Evolutionary conservation across 139 green algal genomes (phyloP).

Genomic region (Klebsormidium nitens): DNA sequence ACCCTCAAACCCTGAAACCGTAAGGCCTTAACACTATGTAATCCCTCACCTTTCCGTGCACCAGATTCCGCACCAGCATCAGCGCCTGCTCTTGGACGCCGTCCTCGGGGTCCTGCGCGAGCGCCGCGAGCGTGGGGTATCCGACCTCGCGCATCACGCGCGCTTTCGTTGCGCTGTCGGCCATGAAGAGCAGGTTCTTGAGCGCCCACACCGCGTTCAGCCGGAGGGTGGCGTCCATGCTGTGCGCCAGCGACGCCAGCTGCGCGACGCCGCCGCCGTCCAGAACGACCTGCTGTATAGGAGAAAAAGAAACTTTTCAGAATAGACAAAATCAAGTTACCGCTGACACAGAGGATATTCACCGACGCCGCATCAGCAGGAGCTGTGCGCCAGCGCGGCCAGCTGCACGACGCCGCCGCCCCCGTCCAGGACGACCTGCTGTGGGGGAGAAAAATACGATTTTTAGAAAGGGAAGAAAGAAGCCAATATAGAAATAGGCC

Average conservation of each 20-base stretch:
- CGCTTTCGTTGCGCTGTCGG: constrained; percentile 5
- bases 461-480: no score
- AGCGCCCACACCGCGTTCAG: constrained; percentile 68
- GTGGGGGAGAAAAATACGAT: no score
- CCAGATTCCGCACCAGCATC: constrained; percentile 29
- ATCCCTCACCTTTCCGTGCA: constrained; percentile 22
- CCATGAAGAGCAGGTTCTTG: constrained; percentile 59
- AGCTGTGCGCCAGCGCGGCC: no score
- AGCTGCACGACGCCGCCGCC: no score
- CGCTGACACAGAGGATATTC: no score
- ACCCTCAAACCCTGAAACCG: no score
- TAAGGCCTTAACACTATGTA: no score
- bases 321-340: no score
- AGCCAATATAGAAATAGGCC: no score
- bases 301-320: no score
- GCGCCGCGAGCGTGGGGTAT: constrained; percentile 43
- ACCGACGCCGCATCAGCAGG: no score
- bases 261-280: constrained; percentile 37
- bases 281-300: constrained; percentile 46
- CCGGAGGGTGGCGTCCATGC: constrained; percentile 47
- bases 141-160: constrained; percentile 43
- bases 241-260: constrained; percentile 47
- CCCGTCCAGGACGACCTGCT: no score
- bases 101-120: constrained; percentile 54
- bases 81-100: constrained; percentile 50